These are phyloP conservation scores for Quaeritorhiza haematococci DNA, from an alignment of 371 early-diverging fungal genomes.

Conservation along the genomic window DNA sequence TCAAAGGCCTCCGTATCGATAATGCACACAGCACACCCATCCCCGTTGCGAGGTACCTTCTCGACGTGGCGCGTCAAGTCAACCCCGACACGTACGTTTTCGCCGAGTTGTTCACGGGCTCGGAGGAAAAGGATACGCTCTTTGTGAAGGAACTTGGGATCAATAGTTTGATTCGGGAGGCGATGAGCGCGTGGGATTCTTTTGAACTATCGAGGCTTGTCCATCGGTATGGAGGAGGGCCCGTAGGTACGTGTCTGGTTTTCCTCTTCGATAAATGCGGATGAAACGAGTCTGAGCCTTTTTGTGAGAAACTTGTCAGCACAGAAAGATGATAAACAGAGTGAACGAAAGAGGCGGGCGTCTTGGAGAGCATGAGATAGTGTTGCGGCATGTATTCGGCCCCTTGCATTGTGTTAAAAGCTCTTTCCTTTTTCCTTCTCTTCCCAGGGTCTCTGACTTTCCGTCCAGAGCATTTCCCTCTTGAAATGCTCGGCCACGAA, in stretches of 20 bases:
- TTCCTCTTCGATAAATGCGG: too few relatives aligned
- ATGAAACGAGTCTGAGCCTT: too few relatives aligned
- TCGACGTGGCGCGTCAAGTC: constrained; percentile 80
- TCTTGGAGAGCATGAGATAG: too few relatives aligned
- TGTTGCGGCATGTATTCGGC: too few relatives aligned
- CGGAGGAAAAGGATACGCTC: constrained; percentile 80
- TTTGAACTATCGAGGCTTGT: constrained; percentile 81
- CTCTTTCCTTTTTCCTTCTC: neutral
- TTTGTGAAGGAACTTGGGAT: constrained; percentile 91
- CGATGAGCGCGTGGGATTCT: constrained; percentile 95
- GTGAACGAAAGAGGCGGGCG: too few relatives aligned
- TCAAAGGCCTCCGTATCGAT: constrained; percentile 95
- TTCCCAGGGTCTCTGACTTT: constrained; percentile 34
- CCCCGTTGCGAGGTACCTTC: constrained; percentile 84
- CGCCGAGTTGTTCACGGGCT: constrained; percentile 95
- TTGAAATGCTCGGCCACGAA: constrained; percentile 43
- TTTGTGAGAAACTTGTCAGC: too few relatives aligned
- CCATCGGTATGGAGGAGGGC: constrained; percentile 85
- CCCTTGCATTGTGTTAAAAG: neutral
- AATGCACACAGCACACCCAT: constrained; percentile 97
- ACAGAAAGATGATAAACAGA: too few relatives aligned
- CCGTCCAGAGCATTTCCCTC: constrained; percentile 39
- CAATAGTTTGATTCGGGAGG: constrained; percentile 92
- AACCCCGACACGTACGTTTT: constrained; percentile 90
- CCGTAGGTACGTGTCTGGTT: constrained; percentile 39